Conservation (phyloP, 495 filamentous ascomycete species). For the Cladorrhinum samala region DNA sequence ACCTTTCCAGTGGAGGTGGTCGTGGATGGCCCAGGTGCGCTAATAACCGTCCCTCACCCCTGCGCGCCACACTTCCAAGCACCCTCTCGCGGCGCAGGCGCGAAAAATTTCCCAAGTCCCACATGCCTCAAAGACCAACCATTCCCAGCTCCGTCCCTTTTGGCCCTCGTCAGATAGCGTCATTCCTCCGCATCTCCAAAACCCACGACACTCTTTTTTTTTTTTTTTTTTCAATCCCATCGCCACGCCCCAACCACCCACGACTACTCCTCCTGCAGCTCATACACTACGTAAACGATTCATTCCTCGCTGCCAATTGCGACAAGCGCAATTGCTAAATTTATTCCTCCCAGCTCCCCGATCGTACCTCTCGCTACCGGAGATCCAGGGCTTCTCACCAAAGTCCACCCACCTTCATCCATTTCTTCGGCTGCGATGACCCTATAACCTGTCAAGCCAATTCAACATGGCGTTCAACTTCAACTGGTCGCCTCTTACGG, state of each 20-base stretch:
- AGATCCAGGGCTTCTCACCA: neutral
- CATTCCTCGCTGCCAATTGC: neutral
- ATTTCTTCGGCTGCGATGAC: conserved; percentile 24
- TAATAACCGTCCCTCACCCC: neutral
- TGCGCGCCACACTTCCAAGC: neutral
- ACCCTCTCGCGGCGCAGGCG: conserved; percentile 7
- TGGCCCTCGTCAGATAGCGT: conserved; percentile 17
- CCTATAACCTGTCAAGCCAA: conserved; percentile 26
- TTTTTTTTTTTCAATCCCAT: neutral
- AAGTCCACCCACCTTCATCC: neutral
- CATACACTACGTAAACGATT: neutral
- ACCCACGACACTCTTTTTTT: neutral
- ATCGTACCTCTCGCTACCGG: neutral
- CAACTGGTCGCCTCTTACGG: conserved; percentile 99
- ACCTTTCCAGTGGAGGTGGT: neutral
- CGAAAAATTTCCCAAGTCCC: conserved; percentile 18
- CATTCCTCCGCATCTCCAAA: conserved; percentile 16
- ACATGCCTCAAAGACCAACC: conserved; percentile 11
- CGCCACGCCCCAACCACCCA: neutral
- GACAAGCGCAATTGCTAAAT: neutral
- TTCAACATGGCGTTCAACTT: conserved; percentile 97
- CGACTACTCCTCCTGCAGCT: neutral
- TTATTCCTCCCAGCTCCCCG: neutral
- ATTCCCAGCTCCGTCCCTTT: neutral
- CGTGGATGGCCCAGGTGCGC: no score